phyloP scores from a whole-genome alignment of 768 basidiomycete species.

The Leccinum rimulosum region DNA sequence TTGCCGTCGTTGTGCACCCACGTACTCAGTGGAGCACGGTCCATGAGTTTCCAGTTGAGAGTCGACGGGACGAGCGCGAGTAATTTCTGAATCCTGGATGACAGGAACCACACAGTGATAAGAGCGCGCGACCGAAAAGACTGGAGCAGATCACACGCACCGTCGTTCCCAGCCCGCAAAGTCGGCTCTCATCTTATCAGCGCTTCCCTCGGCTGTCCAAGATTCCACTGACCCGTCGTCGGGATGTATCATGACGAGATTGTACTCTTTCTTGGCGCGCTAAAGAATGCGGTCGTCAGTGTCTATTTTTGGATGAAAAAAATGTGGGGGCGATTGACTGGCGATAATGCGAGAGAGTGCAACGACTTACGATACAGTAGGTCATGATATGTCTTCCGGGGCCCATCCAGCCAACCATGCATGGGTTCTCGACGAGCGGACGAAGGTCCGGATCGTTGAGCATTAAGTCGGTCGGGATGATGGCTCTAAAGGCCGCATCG shows the following conservation, averaged over 20 bases:
- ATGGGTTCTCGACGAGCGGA: slow-evolving; percentile 46
- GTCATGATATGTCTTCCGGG: slow-evolving; percentile 46
- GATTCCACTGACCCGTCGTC: slow-evolving; percentile 41
- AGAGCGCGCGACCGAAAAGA: neutral
- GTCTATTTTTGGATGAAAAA: neutral
- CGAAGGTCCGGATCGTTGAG: slow-evolving; percentile 51
- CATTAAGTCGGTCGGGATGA: slow-evolving; percentile 45
- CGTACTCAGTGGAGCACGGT: slow-evolving; percentile 43
- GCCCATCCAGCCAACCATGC: slow-evolving; percentile 62
- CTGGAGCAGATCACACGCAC: slow-evolving; percentile 26
- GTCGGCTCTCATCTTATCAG: slow-evolving; percentile 45
- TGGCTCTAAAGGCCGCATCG: slow-evolving; percentile 60
- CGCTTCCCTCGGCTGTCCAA: slow-evolving; percentile 42
- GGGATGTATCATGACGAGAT: slow-evolving; percentile 44
- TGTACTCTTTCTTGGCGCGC: slow-evolving; percentile 41
- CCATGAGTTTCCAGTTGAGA: slow-evolving; percentile 47
- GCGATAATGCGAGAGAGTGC: neutral
- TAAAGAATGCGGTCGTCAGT: slow-evolving; percentile 2
- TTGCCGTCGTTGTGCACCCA: slow-evolving; percentile 48
- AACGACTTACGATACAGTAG: slow-evolving; percentile 40
- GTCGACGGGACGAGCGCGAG: slow-evolving; percentile 44
- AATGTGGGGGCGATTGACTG: neutral
- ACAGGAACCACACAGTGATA: neutral
- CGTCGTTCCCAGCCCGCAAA: slow-evolving; percentile 50
- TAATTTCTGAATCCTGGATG: slow-evolving; percentile 43